Evolutionary conservation across 805 yeast genomes (phyloP), one percentile per base, ranked within the genome.

Genomic region (Candida germanica): DNA sequence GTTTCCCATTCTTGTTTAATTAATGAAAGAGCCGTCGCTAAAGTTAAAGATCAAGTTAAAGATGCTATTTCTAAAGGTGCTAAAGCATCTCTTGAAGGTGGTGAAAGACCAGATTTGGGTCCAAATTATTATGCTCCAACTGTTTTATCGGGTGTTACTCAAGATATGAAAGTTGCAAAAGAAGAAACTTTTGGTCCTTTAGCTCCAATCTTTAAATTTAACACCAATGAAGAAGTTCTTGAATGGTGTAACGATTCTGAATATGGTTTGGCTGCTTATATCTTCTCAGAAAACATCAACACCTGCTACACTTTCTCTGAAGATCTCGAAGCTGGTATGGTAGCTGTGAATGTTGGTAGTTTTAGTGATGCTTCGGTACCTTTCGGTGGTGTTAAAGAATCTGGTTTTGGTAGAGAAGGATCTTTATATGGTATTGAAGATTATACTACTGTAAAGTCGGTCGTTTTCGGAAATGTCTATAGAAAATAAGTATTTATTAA

Each of bases 331-430:
- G 50, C 71, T n/a, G 85, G 85, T 27, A 78, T 77, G 81, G 82
- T 79, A 15, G 66, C 79, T 27, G 77, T 78, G 29, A 79, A 79
- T 56, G 73, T 77, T 6, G 81, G 81, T 35, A 47, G 73, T 3
- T 73, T 76, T 53, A 70, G 80, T 5, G 81, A 76, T 43, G 67
- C 72, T 21, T 70, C 82, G n/a, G 53, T 79, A 43, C 85, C 86
- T 29, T 80, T 80, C 51, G 94, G 94, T 15, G 94, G 94, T 34
- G 71, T 84, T 31, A 82, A 82, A 52, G 77, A 81, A 58, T 78
- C 86, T 24, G 94, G 91, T 1, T 81, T 80, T 48, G 91, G 93
- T 36, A 75, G 88, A 59, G 89, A 83, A 63, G 89, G 88, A 38
- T 80, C 88, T 16, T 72, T 74, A 51, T 79, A 77, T 54, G 93